Evolutionary conservation across 108 stramenopile genomes (phyloP).

Genomic region (Skeletonema marinoi): DNA sequence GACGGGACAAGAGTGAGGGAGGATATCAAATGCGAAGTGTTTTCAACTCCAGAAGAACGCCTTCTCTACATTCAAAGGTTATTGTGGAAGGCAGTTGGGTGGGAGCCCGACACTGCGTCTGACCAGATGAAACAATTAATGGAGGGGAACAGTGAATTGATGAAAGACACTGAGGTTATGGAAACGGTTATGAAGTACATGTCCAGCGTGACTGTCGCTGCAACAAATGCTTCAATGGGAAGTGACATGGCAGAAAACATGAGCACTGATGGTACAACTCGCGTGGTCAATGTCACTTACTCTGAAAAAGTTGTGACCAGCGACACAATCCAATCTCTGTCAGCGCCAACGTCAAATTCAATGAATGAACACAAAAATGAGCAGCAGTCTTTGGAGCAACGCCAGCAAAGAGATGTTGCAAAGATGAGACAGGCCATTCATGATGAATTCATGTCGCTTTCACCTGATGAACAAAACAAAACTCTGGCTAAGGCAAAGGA

Average conservation of each 20-base stretch:
- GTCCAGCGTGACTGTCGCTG: conserved; percentile 40
- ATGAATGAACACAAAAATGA: conserved; percentile 25
- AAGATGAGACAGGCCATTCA: conserved; percentile 28
- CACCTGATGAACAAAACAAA: conserved; percentile 50
- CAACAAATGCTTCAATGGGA: conserved; percentile 35
- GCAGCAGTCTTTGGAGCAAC: conserved; percentile 4
- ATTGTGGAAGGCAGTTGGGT: conserved; percentile 57
- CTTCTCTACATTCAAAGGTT: conserved; percentile 56
- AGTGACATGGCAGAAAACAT: not conserved
- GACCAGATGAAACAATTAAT: conserved; percentile 53
- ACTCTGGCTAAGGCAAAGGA: conserved; percentile 62
- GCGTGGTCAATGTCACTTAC: conserved; percentile 67
- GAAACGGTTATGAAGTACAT: conserved; percentile 41
- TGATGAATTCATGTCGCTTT: conserved; percentile 20
- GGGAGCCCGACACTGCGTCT: conserved; percentile 57
- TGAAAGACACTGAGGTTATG: conserved; percentile 36
- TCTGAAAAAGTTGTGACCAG: conserved; percentile 58
- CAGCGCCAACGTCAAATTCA: conserved; percentile 37
- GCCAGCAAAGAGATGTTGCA: conserved; percentile 24
- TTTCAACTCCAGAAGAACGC: conserved; percentile 33
- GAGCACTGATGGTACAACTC: conserved; percentile 60
- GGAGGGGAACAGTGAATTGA: not conserved
- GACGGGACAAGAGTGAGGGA: conserved; percentile 10
- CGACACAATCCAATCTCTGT: conserved; percentile 15
- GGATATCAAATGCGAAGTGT: conserved; percentile 14